phyloP scores from a whole-genome alignment of 1,284 basidiomycete genomes.

The Cutaneotrichosporon spelunceum region DNA sequence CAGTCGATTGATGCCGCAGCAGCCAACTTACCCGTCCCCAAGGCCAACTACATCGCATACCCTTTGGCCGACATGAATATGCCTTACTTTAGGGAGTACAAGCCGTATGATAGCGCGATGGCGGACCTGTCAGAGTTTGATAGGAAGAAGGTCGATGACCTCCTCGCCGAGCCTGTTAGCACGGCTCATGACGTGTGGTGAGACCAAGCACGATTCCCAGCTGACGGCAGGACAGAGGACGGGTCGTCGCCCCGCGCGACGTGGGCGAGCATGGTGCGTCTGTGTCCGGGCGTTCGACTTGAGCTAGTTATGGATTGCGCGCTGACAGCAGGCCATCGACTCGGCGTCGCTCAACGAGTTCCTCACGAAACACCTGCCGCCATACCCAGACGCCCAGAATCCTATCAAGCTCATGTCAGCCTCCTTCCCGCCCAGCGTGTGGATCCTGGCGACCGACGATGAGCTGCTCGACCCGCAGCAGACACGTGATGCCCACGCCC shows the following conservation, averaged over 20 bases:
- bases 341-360: conserved; percentile 4
- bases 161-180: not conserved
- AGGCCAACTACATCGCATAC: conserved; percentile 6
- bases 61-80: not conserved
- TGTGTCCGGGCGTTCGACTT: not conserved
- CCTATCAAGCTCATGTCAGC: not conserved
- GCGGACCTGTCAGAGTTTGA: not conserved
- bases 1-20: conserved; percentile 2
- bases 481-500: not conserved
- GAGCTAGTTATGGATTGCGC: not conserved
- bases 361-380: not conserved
- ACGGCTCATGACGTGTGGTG: conserved; percentile 2
- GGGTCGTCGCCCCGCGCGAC: not conserved
- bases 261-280: not conserved
- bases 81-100: not conserved
- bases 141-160: not conserved
- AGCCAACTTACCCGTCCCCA: not conserved
- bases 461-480: not conserved
- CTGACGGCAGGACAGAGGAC: conserved; percentile 4
- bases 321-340: conserved; percentile 4
- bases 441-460: conserved; percentile 6
- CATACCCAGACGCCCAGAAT: not conserved
- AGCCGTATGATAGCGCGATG: conserved; percentile 3
- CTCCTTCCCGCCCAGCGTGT: conserved; percentile 2
- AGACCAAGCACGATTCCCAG: not conserved